phyloP scores from a whole-genome alignment of 768 basidiomycete genomes.

The Strobilomyces echinocephalus region DNA sequence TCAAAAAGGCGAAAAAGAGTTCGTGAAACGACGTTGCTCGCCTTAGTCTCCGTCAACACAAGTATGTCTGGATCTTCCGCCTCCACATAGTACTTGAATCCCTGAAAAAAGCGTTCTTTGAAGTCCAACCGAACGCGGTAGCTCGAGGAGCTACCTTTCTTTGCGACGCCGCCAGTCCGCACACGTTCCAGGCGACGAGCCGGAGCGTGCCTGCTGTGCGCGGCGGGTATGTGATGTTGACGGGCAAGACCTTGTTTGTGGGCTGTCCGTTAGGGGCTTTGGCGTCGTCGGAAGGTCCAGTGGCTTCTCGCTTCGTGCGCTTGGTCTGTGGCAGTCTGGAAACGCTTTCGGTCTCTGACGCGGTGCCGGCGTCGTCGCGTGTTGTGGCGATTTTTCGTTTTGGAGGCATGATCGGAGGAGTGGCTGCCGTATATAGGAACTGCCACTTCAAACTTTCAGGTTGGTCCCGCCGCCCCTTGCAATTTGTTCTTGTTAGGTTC shows the following conservation, averaged over 20 bases:
- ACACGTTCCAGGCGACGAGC: constrained; percentile 76
- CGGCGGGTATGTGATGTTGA: constrained; percentile 51
- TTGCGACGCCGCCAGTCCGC: constrained; percentile 65
- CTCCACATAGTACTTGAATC: constrained; percentile 76
- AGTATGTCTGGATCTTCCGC: constrained; percentile 85
- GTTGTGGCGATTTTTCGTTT: constrained; percentile 30
- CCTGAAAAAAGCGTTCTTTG: constrained; percentile 38
- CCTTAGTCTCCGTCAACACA: constrained; percentile 85
- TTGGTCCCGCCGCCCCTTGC: too few relatives aligned
- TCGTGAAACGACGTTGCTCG: constrained; percentile 10
- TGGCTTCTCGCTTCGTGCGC: constrained; percentile 21
- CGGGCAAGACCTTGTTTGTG: constrained; percentile 71
- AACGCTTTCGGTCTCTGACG: constrained; percentile 28
- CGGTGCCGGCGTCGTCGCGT: constrained; percentile 31
- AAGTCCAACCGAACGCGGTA: background rate
- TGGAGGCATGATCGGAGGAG: constrained; percentile 24
- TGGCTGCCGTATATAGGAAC: background rate
- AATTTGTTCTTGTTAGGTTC: too few relatives aligned
- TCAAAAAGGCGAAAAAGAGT: constrained; percentile 7
- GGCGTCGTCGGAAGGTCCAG: constrained; percentile 2
- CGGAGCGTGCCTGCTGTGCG: constrained; percentile 44
- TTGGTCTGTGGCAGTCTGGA: constrained; percentile 22
- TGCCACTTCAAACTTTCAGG: too few relatives aligned
- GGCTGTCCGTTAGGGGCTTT: constrained; percentile 50
- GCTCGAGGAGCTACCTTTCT: constrained; percentile 56